Conservation (phyloP, 495 filamentous ascomycete genomes). For the Penicillium samsonianum region DNA sequence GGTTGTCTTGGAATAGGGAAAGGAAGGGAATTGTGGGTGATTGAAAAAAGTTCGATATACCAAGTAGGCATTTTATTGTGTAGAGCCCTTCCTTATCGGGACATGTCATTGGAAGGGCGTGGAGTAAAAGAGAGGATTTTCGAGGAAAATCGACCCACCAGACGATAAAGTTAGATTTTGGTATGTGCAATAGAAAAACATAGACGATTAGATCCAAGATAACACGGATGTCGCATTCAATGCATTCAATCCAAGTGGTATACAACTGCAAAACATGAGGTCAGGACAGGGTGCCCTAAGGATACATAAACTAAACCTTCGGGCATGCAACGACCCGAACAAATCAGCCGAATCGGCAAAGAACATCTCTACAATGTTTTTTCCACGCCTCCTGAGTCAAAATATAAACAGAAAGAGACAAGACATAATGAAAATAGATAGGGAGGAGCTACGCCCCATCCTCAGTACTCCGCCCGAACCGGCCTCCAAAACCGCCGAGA, state of each 20-base stretch:
- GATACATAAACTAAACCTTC: not conserved
- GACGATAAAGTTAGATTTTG: not conserved
- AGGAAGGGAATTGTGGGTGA: not conserved
- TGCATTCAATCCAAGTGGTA: slow-evolving; percentile 4
- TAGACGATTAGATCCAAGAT: not conserved
- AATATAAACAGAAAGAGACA: not conserved
- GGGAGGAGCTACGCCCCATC: slow-evolving; percentile 27
- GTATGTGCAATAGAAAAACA: not conserved
- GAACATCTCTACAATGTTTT: slow-evolving; percentile 6
- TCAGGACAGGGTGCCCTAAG: not conserved
- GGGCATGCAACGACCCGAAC: not conserved
- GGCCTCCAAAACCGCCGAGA: slow-evolving; percentile 75
- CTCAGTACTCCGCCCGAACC: slow-evolving; percentile 57
- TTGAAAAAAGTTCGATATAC: not conserved
- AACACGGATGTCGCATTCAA: not conserved
- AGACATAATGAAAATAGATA: not conserved
- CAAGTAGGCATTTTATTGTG: not conserved
- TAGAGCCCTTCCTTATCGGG: not conserved
- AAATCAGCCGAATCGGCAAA: not conserved
- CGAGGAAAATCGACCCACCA: not conserved
- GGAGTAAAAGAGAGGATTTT: not conserved
- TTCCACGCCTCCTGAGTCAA: slow-evolving; percentile 2
- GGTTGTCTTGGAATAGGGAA: not conserved
- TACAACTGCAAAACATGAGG: slow-evolving; percentile 6
- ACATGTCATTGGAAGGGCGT: slow-evolving; percentile 7